These are phyloP conservation scores for Leccinum uliginosum DNA, from an alignment of 768 basidiomycete genomes.

Conservation along the genomic window DNA sequence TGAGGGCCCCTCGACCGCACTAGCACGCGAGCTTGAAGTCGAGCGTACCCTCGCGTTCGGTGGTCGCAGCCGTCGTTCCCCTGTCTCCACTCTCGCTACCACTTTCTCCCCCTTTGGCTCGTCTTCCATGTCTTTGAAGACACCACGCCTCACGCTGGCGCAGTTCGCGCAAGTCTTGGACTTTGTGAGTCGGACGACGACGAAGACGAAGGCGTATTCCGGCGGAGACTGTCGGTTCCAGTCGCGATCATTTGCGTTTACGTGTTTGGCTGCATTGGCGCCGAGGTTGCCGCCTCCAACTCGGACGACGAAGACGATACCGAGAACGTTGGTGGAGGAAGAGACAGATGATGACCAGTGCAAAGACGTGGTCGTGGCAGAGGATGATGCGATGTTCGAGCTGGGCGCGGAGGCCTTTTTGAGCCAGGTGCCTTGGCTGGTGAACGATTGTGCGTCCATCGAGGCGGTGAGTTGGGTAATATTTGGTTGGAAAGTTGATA, in stretches of 20 bases:
- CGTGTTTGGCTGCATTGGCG: neutral
- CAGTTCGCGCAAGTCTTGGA: neutral
- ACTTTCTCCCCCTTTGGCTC: neutral
- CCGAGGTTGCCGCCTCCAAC: neutral
- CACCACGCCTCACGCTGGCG: neutral
- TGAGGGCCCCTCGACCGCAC: neutral
- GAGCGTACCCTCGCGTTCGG: neutral
- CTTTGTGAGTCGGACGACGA: neutral
- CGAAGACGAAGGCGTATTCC: neutral
- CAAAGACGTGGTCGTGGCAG: neutral
- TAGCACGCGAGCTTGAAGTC: neutral
- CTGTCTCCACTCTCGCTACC: neutral
- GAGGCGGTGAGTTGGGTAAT: neutral
- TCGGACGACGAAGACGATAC: neutral
- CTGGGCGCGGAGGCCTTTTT: slow-evolving; percentile 6
- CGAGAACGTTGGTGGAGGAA: neutral
- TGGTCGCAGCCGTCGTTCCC: neutral
- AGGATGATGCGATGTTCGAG: slow-evolving; percentile 14
- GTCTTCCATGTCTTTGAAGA: neutral
- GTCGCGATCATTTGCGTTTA: neutral
- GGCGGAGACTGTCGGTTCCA: neutral
- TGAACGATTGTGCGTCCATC: neutral
- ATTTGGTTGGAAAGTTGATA: neutral
- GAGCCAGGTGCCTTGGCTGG: slow-evolving; percentile 2
- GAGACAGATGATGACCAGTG: neutral